phyloP scores from a whole-genome alignment of 352 stramenopile genomes.

The Globisporangium carolinianum region DNA sequence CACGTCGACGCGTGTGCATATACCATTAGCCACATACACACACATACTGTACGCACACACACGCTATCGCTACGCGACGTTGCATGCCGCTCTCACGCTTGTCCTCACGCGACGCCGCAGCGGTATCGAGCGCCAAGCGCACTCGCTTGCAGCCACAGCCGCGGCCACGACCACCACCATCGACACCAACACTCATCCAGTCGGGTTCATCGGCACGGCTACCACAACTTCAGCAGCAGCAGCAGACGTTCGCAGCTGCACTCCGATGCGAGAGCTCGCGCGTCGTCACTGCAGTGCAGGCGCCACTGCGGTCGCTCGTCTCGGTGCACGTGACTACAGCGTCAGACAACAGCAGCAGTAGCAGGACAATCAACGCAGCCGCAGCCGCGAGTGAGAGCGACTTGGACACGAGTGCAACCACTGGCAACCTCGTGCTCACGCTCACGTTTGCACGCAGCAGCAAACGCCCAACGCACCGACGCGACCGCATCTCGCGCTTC shows the following conservation, averaged over 20 bases:
- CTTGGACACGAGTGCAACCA: too few species aligned
- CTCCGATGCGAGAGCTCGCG: background rate
- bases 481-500: background rate
- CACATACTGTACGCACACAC: background rate
- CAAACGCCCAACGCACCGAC: background rate
- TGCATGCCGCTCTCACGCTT: background rate
- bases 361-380: background rate
- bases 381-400: background rate
- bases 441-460: background rate
- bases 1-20: too few species aligned
- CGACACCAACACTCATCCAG: background rate
- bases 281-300: background rate
- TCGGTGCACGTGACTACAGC: background rate
- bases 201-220: background rate
- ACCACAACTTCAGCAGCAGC: background rate
- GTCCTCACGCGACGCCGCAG: background rate
- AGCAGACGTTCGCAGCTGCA: background rate
- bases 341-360: background rate
- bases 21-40: background rate
- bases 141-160: background rate
- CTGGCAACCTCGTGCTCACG: background rate
- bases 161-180: background rate
- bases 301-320: background rate
- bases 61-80: background rate
- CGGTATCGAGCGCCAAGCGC: background rate